These are phyloP conservation scores for Candida hungchunana DNA, from an alignment of 805 yeast genomes.

Conservation along the genomic window DNA sequence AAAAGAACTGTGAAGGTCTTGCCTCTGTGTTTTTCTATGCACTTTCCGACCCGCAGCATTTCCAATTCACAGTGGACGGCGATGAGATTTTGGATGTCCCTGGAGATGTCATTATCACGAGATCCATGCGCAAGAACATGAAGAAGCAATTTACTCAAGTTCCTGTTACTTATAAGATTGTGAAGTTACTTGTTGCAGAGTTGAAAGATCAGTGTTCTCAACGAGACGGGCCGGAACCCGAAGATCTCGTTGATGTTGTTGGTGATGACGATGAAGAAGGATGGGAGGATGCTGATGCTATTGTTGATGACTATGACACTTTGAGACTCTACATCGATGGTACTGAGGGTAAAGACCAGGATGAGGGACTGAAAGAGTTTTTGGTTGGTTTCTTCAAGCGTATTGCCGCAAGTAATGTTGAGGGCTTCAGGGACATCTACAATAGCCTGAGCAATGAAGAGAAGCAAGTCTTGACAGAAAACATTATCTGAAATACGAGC, in stretches of 20 bases:
- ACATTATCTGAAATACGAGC: slow-evolving; percentile 31
- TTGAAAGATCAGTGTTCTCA: slow-evolving; percentile 50
- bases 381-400: slow-evolving; percentile 50
- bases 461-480: slow-evolving; percentile 47
- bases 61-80: slow-evolving; percentile 69
- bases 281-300: slow-evolving; percentile 76
- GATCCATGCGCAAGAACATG: slow-evolving; percentile 66
- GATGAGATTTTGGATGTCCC: slow-evolving; percentile 56
- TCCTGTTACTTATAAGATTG: slow-evolving; percentile 65
- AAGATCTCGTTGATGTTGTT: slow-evolving; percentile 54
- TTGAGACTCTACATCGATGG: slow-evolving; percentile 52
- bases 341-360: slow-evolving; percentile 25
- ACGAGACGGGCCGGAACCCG: slow-evolving; percentile 10
- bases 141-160: slow-evolving; percentile 55
- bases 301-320: slow-evolving; percentile 61
- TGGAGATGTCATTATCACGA: slow-evolving; percentile 68
- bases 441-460: slow-evolving; percentile 33
- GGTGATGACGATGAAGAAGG: slow-evolving; percentile 57
- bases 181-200: slow-evolving; percentile 68
- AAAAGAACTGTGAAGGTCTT: slow-evolving; percentile 63
- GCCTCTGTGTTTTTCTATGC: slow-evolving; percentile 63
- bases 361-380: slow-evolving; percentile 29
- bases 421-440: slow-evolving; percentile 50
- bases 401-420: slow-evolving; percentile 35
- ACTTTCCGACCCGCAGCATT: slow-evolving; percentile 26